phyloP scores from a whole-genome alignment of 176 grass and related monocot genomes.

The Hordeum marinum region DNA sequence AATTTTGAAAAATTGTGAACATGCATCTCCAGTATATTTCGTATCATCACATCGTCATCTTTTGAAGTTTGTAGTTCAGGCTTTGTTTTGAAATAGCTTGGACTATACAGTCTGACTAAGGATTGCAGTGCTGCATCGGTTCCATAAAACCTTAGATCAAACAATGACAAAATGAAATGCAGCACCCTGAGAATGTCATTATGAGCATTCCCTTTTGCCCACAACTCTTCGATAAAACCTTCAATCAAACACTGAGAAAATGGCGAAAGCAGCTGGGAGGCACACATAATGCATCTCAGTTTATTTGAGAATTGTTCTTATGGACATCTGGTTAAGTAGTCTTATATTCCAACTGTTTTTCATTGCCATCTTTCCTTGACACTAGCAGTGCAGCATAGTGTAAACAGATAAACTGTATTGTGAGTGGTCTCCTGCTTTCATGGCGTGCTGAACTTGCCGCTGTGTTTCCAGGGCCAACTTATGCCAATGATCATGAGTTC shows the following conservation, averaged over 20 bases:
- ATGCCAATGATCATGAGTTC: slow-evolving; percentile 73
- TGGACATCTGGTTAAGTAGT: not conserved
- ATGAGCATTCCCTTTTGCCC: not conserved
- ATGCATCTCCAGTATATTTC: not conserved
- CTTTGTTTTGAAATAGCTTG: not conserved
- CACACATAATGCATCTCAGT: not conserved
- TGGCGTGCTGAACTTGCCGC: not conserved
- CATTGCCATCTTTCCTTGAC: not conserved
- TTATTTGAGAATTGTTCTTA: not conserved
- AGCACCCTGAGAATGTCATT: no score
- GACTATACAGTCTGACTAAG: not conserved
- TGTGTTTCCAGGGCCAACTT: slow-evolving; percentile 70
- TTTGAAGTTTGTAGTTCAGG: not conserved
- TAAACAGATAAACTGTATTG: not conserved
- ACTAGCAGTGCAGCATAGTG: not conserved
- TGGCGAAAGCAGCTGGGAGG: not conserved
- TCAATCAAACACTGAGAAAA: not conserved
- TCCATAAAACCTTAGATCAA: no score
- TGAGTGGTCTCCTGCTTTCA: not conserved
- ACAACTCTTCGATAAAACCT: not conserved
- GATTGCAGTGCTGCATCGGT: no score
- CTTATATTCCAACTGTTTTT: not conserved
- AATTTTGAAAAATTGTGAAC: not conserved
- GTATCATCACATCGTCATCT: not conserved
- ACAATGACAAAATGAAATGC: no score